phyloP scores from a whole-genome alignment of 1,284 basidiomycete genomes.

The Tetrapyrgos nigripes region DNA sequence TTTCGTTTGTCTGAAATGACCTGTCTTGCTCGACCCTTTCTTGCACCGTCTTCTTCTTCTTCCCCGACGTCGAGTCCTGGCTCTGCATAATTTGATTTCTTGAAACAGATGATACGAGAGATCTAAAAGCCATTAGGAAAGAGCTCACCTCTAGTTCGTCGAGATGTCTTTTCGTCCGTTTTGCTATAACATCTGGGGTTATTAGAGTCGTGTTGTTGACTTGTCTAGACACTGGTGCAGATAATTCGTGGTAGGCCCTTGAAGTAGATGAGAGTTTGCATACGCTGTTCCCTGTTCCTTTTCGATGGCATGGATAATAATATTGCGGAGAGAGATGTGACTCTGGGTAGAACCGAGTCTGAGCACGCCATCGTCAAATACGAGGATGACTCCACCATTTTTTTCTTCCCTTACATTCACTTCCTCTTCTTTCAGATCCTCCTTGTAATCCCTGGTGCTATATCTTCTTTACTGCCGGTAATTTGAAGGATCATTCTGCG shows the following conservation, averaged over 20 bases:
- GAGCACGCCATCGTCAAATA: not conserved
- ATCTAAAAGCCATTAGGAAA: not conserved
- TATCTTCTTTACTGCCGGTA: not conserved
- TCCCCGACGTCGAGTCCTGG: constrained; percentile 51
- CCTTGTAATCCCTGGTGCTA: not conserved
- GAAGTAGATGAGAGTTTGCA: constrained; percentile 9
- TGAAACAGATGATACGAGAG: constrained; percentile 1
- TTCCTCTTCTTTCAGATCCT: not conserved
- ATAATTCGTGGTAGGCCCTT: constrained; percentile 16
- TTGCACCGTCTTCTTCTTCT: constrained; percentile 52
- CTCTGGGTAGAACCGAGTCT: not conserved
- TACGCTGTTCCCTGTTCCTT: constrained; percentile 53
- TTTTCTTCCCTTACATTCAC: not conserved
- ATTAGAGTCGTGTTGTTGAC: constrained; percentile 54
- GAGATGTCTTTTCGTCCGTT: constrained; percentile 75
- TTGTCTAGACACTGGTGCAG: constrained; percentile 46
- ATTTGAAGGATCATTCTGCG: not conserved
- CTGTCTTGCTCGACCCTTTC: constrained; percentile 72
- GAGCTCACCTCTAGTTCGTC: constrained; percentile 78
- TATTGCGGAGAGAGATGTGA: not conserved
- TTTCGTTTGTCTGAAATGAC: constrained; percentile 76
- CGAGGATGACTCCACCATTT: not conserved
- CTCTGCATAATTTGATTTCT: constrained; percentile 81
- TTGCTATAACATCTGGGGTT: constrained; percentile 70
- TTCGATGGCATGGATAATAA: constrained; percentile 46